Evolutionary conservation across 208 protist species (phyloP), one percentile per base, ranked within the genome.

Genomic region (Leishmania arabica): DNA sequence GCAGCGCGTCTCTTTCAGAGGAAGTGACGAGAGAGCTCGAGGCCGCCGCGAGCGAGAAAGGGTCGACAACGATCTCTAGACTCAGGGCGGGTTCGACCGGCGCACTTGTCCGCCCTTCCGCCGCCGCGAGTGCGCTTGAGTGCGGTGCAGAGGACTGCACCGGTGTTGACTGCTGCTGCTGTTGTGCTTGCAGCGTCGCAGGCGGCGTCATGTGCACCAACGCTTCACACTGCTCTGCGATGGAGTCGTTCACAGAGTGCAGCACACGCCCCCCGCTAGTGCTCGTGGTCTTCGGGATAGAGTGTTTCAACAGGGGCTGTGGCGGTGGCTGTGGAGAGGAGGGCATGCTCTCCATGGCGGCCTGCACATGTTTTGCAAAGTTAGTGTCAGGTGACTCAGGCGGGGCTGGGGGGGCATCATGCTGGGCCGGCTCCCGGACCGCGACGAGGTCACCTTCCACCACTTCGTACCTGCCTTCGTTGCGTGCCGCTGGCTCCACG

Each of bases 291-390:
- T 54, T 51, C 72, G 82, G 72, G 42, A 70, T 75, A 9, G 77
- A 49, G 40, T 69, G 64, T 53, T 85, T 81, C 72, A 82, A 34
- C 66, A 78, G 1, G 54, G 62, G 47, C 76, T 27, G 56, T 42
- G 9, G 56, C 51, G 56, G 42, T 9, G 54, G 49, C 62, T 56
- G 49, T 62, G 64, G 45, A 37, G 76, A 71, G 62, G 58, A 34
- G 40, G 58, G 76, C 17, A 19, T 27, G 76, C 64, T 60, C 47
- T 78, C 75, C 84, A 88, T 88, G 47, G 84, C 84, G 11, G 84
- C 84, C 5, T 66, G 81, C 51, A 88, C 65, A 42, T 82, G 80
- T 3, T 27, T 13, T 1, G 84, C 64, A 56, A 88, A 88, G 45
- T 56, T 42, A 4, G 31, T 34, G 5, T 77, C 54, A 17, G 74